Conservation (phyloP, 2,329 filamentous ascomycete genomes). For the Aspergillus carbonarius region DNA sequence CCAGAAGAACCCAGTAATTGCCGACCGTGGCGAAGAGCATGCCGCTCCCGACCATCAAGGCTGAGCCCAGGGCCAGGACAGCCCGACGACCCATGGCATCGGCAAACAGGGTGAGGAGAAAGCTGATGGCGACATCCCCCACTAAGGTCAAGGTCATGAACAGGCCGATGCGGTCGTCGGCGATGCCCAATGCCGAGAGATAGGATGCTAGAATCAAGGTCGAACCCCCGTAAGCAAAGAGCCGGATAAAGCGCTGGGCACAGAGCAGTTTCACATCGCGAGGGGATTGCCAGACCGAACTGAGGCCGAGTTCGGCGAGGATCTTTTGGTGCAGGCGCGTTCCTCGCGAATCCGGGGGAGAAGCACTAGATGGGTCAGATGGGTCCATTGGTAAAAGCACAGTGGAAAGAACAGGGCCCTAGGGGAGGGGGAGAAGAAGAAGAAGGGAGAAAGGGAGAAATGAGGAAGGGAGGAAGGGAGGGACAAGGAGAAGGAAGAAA, state of each 20-base stretch:
- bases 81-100: slow-evolving; percentile 58
- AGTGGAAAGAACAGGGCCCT: too few relatives aligned
- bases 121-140: slow-evolving; percentile 61
- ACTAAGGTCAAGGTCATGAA: slow-evolving; percentile 65
- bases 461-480: background rate
- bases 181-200: slow-evolving; percentile 55
- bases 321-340: background rate
- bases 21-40: slow-evolving; percentile 54
- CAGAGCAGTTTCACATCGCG: slow-evolving; percentile 41
- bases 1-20: slow-evolving; percentile 60
- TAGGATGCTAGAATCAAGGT: slow-evolving; percentile 63
- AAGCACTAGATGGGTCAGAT: background rate
- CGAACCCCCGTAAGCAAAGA: slow-evolving; percentile 64
- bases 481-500: background rate
- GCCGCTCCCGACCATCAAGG: slow-evolving; percentile 59
- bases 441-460: background rate
- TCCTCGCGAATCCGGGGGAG: background rate
- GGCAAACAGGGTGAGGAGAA: slow-evolving; percentile 59
- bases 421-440: background rate
- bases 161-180: slow-evolving; percentile 60
- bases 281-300: slow-evolving; percentile 38
- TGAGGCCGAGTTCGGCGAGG: slow-evolving; percentile 37
- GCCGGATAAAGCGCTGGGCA: slow-evolving; percentile 49
- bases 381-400: background rate
- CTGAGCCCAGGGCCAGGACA: slow-evolving; percentile 54